These are phyloP conservation scores for Aquilaria yunnanensis DNA, from an alignment of 345 rosid species.

Conservation along the genomic window DNA sequence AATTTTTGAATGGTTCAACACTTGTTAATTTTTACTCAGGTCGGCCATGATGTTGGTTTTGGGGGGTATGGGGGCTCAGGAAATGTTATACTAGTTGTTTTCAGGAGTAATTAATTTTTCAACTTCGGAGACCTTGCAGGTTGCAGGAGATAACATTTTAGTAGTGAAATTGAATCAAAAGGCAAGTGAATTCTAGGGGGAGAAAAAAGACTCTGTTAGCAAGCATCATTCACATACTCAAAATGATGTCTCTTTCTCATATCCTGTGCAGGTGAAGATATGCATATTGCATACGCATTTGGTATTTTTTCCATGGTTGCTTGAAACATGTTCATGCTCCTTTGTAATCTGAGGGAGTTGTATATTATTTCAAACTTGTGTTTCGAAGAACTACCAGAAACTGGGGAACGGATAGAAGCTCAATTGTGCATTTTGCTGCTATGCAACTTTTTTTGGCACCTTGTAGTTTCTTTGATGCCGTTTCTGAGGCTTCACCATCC, in stretches of 20 bases:
- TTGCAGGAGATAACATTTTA: no score
- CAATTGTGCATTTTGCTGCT: constrained; percentile 3
- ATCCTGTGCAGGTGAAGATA: constrained; percentile 17
- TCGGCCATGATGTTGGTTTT: no score
- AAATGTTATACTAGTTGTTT: no score
- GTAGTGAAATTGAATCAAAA: no score
- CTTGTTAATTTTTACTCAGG: no score
- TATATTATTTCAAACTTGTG: background rate
- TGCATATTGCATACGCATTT: background rate
- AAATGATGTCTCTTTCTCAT: constrained; percentile 2
- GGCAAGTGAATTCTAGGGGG: no score
- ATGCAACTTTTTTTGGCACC: background rate
- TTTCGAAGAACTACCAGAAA: background rate
- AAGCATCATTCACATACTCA: background rate
- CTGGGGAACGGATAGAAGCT: background rate
- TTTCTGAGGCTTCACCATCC: constrained; percentile 7
- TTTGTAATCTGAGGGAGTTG: constrained; percentile 5
- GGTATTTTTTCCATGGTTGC: background rate
- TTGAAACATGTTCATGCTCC: background rate
- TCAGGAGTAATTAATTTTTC: no score
- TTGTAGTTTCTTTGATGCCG: background rate
- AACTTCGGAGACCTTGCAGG: no score
- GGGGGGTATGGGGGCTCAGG: no score
- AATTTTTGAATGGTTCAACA: no score
- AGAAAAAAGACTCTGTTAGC: no score